Evolutionary conservation across 345 rosid genomes (phyloP), one percentile per base, ranked within the genome.

Genomic region (Citrus reticulata): DNA sequence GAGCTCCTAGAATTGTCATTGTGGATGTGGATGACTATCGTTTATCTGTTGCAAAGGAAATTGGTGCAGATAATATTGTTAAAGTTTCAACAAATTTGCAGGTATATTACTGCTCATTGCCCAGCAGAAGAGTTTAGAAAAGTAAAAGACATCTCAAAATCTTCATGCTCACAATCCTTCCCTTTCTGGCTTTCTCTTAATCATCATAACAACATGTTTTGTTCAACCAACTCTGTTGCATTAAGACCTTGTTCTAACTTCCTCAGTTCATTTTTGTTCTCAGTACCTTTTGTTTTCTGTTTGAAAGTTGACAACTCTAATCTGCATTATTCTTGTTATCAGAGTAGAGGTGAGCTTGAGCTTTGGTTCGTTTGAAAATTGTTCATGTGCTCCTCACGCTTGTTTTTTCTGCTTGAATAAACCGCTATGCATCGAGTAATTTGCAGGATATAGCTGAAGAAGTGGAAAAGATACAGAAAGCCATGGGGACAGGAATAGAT

Each of bases 1-100:
- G 97, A 65, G 91, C 97, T 24, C 95, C 98, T 17, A 90, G 88
- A 81, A 82, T 96, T 37, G 84, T 94, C 65, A 84, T 96, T 74
- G 91, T 83, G 20, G 98, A 96, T 84, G 94, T 94, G 30, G 94
- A 94, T 72, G 92, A 85, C n/a, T 66, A 80, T 32, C 89, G 99
- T 29, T 82, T 93, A 78, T 87, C 94, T 2, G 85, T 94, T 75
- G 99, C 97, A 0, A 89, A 93, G 81, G 79, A 85, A 64, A 92
- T 96, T 2, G 97, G 97, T 6, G 97, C 93, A 4, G 85, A 91
- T 74, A 91, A 84, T 64, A 72, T 81, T 75, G 88, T 96, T 68
- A 86, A 86, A 86, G 98, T 94, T 74, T 88, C 97, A 20, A 86
- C 86, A 68, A 83, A 80, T 79, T 49, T 84, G 54, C 78, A 94